Percentiles rank a stretch among this genome's conserved stretches.
These are phyloP conservation scores for Fusarium penzigii DNA, from an alignment of 2,329 filamentous ascomycete genomes.

Conservation along the genomic window DNA sequence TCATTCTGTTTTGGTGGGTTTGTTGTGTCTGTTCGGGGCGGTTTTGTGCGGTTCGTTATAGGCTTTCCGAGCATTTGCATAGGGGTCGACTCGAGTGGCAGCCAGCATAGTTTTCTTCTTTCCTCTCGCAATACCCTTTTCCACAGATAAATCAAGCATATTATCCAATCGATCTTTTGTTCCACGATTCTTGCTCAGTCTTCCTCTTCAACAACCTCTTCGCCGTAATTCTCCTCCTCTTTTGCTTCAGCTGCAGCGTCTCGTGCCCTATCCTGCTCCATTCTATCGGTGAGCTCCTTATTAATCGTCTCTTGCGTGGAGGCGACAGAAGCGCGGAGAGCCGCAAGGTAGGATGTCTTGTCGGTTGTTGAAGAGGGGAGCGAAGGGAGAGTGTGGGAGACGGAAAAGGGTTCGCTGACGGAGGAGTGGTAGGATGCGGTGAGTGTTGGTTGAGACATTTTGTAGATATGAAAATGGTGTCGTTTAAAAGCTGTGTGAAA, in stretches of 20 bases:
- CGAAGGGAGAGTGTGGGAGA: constrained; percentile 39
- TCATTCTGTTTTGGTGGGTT: constrained; percentile 8
- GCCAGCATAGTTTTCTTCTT: constrained; percentile 24
- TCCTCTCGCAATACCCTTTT: constrained; percentile 19
- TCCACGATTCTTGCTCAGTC: constrained; percentile 23
- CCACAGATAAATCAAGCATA: constrained; percentile 18
- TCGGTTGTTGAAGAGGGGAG: constrained; percentile 42
- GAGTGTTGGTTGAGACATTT: constrained; percentile 17
- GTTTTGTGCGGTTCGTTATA: constrained; percentile 1
- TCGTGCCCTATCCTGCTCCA: constrained; percentile 69
- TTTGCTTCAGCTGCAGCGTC: constrained; percentile 54
- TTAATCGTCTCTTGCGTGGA: constrained; percentile 69
- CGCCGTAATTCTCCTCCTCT: constrained; percentile 81
- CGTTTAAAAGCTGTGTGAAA: too few species aligned
- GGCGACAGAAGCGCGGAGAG: constrained; percentile 58
- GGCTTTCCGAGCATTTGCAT: constrained; percentile 23
- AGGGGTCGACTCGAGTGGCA: constrained; percentile 19
- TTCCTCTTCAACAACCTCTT: constrained; percentile 74
- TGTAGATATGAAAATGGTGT: background rate
- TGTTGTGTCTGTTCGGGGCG: constrained; percentile 1
- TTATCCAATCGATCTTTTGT: background rate
- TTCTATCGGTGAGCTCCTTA: constrained; percentile 68
- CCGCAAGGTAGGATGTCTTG: constrained; percentile 60
- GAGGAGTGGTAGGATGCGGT: constrained; percentile 57
- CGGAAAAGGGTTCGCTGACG: constrained; percentile 47